Base-by-base conservation (phyloP, 176 grass and related monocot genomes). In the Musa itinerans region DNA sequence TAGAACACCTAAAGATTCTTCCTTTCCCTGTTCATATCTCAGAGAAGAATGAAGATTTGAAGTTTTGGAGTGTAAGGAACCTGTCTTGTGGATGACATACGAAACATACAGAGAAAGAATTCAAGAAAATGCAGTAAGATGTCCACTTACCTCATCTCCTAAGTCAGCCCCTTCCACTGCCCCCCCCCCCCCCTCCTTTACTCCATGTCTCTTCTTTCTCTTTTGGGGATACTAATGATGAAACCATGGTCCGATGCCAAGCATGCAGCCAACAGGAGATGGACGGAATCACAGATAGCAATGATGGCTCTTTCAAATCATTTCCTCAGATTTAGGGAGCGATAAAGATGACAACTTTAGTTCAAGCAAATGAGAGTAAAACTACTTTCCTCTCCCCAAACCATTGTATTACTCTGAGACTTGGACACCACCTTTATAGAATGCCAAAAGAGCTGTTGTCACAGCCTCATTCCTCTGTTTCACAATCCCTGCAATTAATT, bases 321-420 rank as follows among this genome's bases (percentile, higher is more conserved):
- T 74, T 56, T 23, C 23, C 20, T 22, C 10, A 17, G 48, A 49
- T 16, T 54, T 26, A 14, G 22, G 13, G 19, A 9, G 49, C 9
- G 51, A 26, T 56, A 74, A 74, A 68, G 51, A 74, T 27, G 72
- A 51, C 8, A 34, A 17, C 72, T 74, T 74, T 74, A 70, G 48
- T 53, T 74, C 57, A 34, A 16, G 15, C 22, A 57, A 56, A 74
- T 74, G 25, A 74, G 72, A 56, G 51, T 74, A 23, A 13, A 9
- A 26, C 65, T 25, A 34, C 27, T 34, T 68, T 68, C 27, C 25
- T 53, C 51, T 27, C 20, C 53, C 23, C 52, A 17, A 71, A 24
- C 72, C 23, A 74, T 29, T 53, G 27, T 73, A 11, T 55, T 54
- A 26, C 71, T 26, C 71, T 55, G 51, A 16, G 10, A 3, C n/a